Percentiles rank a stretch among this genome's conserved stretches.
Conservation (phyloP, 2,329 filamentous ascomycete species). For the Tolypocladium tropicale region DNA sequence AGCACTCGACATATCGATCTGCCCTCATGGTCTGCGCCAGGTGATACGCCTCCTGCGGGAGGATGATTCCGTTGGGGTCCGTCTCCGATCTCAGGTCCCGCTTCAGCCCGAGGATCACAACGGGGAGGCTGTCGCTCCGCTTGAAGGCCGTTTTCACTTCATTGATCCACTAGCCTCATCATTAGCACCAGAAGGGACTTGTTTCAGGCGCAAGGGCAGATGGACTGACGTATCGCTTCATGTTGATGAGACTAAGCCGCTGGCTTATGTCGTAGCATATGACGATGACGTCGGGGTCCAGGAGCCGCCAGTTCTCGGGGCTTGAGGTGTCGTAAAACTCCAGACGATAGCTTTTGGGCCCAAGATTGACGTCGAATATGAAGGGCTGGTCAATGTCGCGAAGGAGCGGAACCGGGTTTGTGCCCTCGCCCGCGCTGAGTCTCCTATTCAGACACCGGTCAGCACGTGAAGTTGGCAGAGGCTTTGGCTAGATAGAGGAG, state of each 20-base stretch:
- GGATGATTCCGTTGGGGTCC: slow-evolving; percentile 50
- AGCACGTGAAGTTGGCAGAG: slow-evolving; percentile 2
- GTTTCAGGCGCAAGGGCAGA: background rate
- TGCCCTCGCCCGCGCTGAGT: slow-evolving; percentile 35
- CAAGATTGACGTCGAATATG: slow-evolving; percentile 40
- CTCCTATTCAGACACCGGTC: slow-evolving; percentile 30
- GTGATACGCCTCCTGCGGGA: slow-evolving; percentile 50
- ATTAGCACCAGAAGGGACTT: slow-evolving; percentile 2
- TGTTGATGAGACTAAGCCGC: slow-evolving; percentile 45
- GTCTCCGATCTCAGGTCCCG: slow-evolving; percentile 47
- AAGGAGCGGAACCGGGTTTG: slow-evolving; percentile 36
- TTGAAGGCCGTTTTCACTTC: slow-evolving; percentile 39
- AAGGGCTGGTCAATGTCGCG: slow-evolving; percentile 52
- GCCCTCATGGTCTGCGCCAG: slow-evolving; percentile 47
- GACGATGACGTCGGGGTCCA: slow-evolving; percentile 47
- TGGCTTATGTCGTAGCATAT: slow-evolving; percentile 54
- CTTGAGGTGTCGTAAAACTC: slow-evolving; percentile 51
- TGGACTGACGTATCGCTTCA: slow-evolving; percentile 41
- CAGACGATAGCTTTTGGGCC: slow-evolving; percentile 33
- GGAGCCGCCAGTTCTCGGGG: slow-evolving; percentile 47
- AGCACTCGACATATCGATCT: slow-evolving; percentile 56
- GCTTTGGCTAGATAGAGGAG: slow-evolving; percentile 3
- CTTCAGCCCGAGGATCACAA: slow-evolving; percentile 50
- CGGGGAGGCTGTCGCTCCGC: slow-evolving; percentile 36
- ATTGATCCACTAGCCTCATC: slow-evolving; percentile 42